Conservation (phyloP, 2,329 filamentous ascomycete species). For the Aspergillus ustus region DNA sequence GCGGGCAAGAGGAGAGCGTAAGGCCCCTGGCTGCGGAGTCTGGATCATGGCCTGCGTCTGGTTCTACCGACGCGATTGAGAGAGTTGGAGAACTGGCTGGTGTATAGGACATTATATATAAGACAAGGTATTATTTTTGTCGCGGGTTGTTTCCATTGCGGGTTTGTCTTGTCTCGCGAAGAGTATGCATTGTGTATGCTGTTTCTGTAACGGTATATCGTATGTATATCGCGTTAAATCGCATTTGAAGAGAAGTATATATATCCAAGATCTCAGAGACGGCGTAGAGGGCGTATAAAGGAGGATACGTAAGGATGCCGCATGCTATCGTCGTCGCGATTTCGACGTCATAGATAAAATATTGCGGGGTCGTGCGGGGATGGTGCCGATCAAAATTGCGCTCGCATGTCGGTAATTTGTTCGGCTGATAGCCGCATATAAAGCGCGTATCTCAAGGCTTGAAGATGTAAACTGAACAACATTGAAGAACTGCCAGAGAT, state of each 20-base stretch:
- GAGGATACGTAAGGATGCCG: too few relatives aligned
- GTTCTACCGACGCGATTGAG: neutral
- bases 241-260: neutral
- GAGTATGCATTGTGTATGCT: neutral
- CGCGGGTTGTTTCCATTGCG: neutral
- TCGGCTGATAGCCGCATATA: too few relatives aligned
- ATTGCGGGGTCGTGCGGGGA: neutral
- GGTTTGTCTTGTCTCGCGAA: neutral
- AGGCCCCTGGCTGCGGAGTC: constrained; percentile 3
- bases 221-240: neutral
- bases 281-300: neutral
- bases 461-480: too few relatives aligned
- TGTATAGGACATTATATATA: constrained; percentile 23
- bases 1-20: constrained; percentile 54
- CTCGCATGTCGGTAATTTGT: neutral
- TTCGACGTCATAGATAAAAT: neutral
- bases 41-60: neutral
- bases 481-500: too few relatives aligned
- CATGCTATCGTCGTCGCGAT: neutral
- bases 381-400: neutral
- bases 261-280: neutral
- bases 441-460: too few relatives aligned
- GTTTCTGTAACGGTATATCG: neutral
- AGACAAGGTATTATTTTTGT: neutral
- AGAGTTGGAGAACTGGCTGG: constrained; percentile 24